Conservation (phyloP, 495 filamentous ascomycete genomes). For the Aspergillus steynii region DNA sequence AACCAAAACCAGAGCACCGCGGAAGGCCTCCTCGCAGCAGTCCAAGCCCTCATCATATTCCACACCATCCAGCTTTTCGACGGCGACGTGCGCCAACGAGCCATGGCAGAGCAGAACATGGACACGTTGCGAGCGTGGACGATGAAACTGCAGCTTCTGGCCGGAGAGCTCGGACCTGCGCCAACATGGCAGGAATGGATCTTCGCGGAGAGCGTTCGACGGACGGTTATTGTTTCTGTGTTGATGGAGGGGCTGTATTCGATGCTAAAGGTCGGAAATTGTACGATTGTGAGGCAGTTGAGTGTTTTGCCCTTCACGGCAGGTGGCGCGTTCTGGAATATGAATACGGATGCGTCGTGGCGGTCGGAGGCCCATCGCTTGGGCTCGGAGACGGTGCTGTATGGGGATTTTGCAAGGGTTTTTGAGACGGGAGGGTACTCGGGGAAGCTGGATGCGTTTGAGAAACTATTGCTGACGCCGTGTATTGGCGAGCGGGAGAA, state of each 20-base stretch:
- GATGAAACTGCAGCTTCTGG: background rate
- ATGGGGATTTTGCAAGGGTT: constrained; percentile 1
- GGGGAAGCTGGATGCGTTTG: background rate
- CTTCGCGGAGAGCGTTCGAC: background rate
- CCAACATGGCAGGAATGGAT: constrained; percentile 1
- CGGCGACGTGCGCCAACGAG: background rate
- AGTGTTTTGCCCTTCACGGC: constrained; percentile 1
- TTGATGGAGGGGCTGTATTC: constrained; percentile 1
- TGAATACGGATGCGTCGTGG: background rate
- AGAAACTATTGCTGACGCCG: background rate
- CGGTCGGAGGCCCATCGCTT: background rate
- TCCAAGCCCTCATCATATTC: background rate
- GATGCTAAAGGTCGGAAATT: background rate
- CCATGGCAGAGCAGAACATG: background rate
- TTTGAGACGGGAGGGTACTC: background rate
- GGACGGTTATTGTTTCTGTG: constrained; percentile 1
- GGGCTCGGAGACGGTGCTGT: background rate
- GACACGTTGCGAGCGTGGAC: background rate
- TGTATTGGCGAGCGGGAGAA: background rate
- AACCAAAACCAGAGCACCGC: background rate
- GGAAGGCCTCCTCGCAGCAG: background rate
- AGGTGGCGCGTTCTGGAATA: background rate
- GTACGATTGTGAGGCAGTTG: background rate
- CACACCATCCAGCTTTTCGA: background rate
- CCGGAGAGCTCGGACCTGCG: background rate